Percentiles rank a stretch among this genome's conserved stretches.
These are phyloP conservation scores for Sungouiozyma ichnusensis DNA, from an alignment of 805 yeast species.

Conservation along the genomic window DNA sequence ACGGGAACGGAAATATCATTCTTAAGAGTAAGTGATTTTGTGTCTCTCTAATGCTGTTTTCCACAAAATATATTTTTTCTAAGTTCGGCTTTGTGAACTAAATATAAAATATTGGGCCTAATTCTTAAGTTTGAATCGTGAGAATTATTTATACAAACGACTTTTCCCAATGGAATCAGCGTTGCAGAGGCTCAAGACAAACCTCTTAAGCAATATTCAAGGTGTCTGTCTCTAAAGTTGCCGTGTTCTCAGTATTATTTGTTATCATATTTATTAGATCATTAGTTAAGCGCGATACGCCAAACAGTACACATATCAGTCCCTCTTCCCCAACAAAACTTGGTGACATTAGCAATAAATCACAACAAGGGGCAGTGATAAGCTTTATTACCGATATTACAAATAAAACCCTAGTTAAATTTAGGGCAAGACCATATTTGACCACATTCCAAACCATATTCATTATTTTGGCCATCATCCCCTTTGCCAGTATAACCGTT, in stretches of 20 bases:
- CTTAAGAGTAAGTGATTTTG: not conserved
- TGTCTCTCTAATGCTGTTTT: too few relatives aligned
- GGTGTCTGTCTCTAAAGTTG: not conserved
- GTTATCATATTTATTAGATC: not conserved
- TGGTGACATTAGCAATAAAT: too few relatives aligned
- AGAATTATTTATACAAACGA: too few relatives aligned
- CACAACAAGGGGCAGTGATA: too few relatives aligned
- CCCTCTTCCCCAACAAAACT: too few relatives aligned
- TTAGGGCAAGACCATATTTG: conserved; percentile 14
- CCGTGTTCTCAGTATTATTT: not conserved
- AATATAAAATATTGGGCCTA: too few relatives aligned
- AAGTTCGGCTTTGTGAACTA: too few relatives aligned
- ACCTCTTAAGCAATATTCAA: too few relatives aligned
- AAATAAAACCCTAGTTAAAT: conserved; percentile 5
- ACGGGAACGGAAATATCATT: not conserved
- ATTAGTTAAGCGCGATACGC: not conserved
- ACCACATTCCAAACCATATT: conserved; percentile 10
- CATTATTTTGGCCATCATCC: conserved; percentile 3
- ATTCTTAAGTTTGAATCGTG: too few relatives aligned
- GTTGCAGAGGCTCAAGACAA: too few relatives aligned
- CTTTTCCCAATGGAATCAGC: too few relatives aligned
- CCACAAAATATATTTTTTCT: too few relatives aligned
- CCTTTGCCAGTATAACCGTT: conserved; percentile 7
- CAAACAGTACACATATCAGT: not conserved
- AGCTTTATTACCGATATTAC: conserved; percentile 2